A percentile compares a stretch with the other conserved stretches of the same genome.
Evolutionary conservation across 148 eudicot genomes (phyloP).

Genomic region (Persicaria tinctoria): DNA sequence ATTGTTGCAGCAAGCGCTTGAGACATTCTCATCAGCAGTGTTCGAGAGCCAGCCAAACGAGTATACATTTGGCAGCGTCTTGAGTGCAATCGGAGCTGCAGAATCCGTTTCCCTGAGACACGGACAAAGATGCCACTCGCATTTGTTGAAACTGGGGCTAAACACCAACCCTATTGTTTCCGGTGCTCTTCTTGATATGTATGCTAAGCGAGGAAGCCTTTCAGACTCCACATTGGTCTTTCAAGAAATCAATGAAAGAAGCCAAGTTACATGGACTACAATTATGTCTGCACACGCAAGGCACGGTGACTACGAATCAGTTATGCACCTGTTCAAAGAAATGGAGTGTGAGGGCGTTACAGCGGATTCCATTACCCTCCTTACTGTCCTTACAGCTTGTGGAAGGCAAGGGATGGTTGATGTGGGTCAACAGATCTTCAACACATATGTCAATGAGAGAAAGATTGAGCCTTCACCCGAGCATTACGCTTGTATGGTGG

Average conservation of each 20-base stretch:
- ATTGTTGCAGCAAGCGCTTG: constrained; percentile 56
- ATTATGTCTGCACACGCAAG: constrained; percentile 81
- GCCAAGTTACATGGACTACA: constrained; percentile 86
- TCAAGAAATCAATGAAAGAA: constrained; percentile 35
- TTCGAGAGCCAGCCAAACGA: constrained; percentile 49
- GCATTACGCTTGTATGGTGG: constrained; percentile 86
- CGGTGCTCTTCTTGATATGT: constrained; percentile 82
- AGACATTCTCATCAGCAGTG: constrained; percentile 37
- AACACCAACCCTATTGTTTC: constrained; percentile 48
- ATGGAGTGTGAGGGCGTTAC: constrained; percentile 45
- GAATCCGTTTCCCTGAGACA: constrained; percentile 61
- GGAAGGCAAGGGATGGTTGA: constrained; percentile 86
- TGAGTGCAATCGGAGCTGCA: constrained; percentile 68
- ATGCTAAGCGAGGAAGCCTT: constrained; percentile 83
- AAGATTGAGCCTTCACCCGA: constrained; percentile 50
- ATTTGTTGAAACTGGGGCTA: constrained; percentile 51
- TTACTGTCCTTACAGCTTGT: constrained; percentile 74
- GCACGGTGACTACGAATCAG: constrained; percentile 77
- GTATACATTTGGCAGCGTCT: constrained; percentile 73
- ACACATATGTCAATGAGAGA: constrained; percentile 45
- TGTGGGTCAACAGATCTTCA: constrained; percentile 53
- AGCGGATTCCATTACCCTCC: constrained; percentile 74
- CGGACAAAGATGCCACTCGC: constrained; percentile 70
- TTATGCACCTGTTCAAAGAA: constrained; percentile 51
- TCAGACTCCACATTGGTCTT: constrained; percentile 55